Percentiles rank a stretch among this genome's conserved stretches.
Conservation (phyloP, 164 flowering plant species). For the Magnolia sinica region DNA sequence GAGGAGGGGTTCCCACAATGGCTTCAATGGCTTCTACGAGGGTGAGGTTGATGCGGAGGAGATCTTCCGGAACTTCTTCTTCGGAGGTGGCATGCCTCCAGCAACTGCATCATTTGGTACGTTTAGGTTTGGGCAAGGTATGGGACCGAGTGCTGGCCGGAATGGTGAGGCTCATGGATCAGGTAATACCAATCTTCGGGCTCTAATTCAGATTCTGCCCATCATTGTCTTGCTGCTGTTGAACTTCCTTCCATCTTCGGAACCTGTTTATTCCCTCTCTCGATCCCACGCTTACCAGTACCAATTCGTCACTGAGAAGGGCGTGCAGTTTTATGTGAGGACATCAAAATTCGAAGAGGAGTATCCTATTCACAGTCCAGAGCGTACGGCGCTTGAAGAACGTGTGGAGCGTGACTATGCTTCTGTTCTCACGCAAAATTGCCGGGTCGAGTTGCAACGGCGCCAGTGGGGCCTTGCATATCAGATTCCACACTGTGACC, state of each 20-base stretch:
- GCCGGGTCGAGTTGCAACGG: constrained; percentile 70
- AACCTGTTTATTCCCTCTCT: constrained; percentile 61
- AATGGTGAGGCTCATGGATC: constrained; percentile 44
- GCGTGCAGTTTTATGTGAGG: constrained; percentile 69
- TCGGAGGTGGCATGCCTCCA: constrained; percentile 56
- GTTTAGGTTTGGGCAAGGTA: constrained; percentile 58
- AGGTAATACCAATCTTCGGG: constrained; percentile 35
- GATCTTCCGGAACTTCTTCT: constrained; percentile 89
- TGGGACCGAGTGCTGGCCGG: constrained; percentile 40
- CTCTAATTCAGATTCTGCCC: constrained; percentile 66
- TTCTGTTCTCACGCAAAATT: constrained; percentile 50
- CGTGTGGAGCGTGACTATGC: constrained; percentile 62
- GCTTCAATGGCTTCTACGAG: constrained; percentile 67
- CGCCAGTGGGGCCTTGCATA: constrained; percentile 62
- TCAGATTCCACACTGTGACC: constrained; percentile 76
- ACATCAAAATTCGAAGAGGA: constrained; percentile 59
- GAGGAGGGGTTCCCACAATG: constrained; percentile 28
- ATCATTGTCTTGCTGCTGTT: constrained; percentile 59
- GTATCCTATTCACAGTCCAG: constrained; percentile 47
- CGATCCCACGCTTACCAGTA: constrained; percentile 45
- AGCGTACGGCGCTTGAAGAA: constrained; percentile 43
- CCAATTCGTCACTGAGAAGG: constrained; percentile 43
- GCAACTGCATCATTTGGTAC: constrained; percentile 59
- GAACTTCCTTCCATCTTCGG: constrained; percentile 62
- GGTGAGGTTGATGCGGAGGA: constrained; percentile 81